Evolutionary conservation across 441 rosid species (phyloP).

Genomic region (Bocquillonia castaneifolia): DNA sequence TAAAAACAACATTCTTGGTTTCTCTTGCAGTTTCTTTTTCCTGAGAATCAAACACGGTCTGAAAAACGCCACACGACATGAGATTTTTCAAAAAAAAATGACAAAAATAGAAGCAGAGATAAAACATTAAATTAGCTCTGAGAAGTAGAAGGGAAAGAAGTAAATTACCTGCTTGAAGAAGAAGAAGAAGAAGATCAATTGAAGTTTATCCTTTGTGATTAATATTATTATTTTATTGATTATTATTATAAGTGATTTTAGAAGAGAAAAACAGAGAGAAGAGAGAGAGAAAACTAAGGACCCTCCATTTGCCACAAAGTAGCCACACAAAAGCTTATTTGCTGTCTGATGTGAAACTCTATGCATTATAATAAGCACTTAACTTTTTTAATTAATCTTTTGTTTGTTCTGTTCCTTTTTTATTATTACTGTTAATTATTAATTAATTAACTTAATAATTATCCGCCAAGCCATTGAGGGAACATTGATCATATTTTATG

Average conservation of each 20-base stretch:
- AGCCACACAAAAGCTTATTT: slow-evolving; percentile 44
- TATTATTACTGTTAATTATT: not conserved
- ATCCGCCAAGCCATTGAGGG: not conserved
- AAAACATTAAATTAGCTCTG: not conserved
- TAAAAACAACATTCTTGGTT: not conserved
- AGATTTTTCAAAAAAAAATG: not conserved
- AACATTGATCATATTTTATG: not conserved
- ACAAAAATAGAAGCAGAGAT: not conserved
- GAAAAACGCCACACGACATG: not conserved
- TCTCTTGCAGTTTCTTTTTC: not conserved
- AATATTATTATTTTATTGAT: too few species aligned
- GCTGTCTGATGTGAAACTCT: slow-evolving; percentile 49
- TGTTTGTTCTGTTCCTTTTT: too few species aligned
- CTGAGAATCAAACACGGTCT: slow-evolving; percentile 23
- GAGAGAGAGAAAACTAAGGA: slow-evolving; percentile 40
- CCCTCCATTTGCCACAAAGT: slow-evolving; percentile 60
- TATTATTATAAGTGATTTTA: not conserved
- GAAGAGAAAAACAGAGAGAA: not conserved
- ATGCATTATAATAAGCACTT: slow-evolving; percentile 40
- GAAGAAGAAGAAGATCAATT: slow-evolving; percentile 22
- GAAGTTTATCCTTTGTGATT: too few species aligned
- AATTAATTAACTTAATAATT: not conserved
- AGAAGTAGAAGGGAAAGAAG: too few species aligned
- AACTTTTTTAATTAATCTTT: too few species aligned
- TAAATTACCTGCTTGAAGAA: slow-evolving; percentile 30